Base-by-base conservation (phyloP, 2,329 filamentous ascomycete genomes). In the Colletotrichum destructivum region DNA sequence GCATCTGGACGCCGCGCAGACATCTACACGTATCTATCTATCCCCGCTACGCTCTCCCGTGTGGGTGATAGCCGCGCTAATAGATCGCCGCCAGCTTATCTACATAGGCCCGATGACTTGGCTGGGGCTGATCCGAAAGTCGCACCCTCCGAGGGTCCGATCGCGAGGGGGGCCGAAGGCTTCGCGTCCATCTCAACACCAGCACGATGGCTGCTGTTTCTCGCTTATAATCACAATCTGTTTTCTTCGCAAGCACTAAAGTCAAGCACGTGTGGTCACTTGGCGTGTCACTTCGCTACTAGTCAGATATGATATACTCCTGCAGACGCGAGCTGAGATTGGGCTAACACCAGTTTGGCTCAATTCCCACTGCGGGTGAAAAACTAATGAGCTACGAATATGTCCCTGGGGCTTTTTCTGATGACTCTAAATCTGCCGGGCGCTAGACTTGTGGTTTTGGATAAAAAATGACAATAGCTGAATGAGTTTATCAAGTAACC, bases 1-100 rank as follows among this genome's bases (percentile, higher is more conserved):
- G 23, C 23, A 56, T 62, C 68, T 12, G 47, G 35, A 44, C 56
- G 64, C 63, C 42, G 38, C n/a, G 23, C 23, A 47, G 31, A 18
- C n/a, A 13, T 62, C 13, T 6, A 16, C 56, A 13, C 18, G 46
- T n/a, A n/a, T n/a, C n/a, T 15, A 11, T 12, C 11, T 16, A 26
- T 42, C n/a, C 31, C 21, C 2, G 46, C n/a, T 49, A 62, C 38
- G 47, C 44, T 26, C 46, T 9, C 61, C 23, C 11, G 35, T 26
- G 21, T 21, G 47, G 31, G 16, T 3, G 8, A 23, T 23, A 23
- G 12, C 26, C 3, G n/a, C 3, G 7, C n/a, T 49, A 49, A 15
- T 16, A 40, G n/a, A n/a, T 38, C 8, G 13, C 5, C 18, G 8
- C 16, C n/a, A 15, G 15, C 46, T 26, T 23, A 42, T 16, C 46